A percentile compares a stretch with the other conserved stretches of the same genome.
These are phyloP conservation scores for Neofusicoccum parvum DNA, from an alignment of 2,329 filamentous ascomycete species.

Conservation along the genomic window DNA sequence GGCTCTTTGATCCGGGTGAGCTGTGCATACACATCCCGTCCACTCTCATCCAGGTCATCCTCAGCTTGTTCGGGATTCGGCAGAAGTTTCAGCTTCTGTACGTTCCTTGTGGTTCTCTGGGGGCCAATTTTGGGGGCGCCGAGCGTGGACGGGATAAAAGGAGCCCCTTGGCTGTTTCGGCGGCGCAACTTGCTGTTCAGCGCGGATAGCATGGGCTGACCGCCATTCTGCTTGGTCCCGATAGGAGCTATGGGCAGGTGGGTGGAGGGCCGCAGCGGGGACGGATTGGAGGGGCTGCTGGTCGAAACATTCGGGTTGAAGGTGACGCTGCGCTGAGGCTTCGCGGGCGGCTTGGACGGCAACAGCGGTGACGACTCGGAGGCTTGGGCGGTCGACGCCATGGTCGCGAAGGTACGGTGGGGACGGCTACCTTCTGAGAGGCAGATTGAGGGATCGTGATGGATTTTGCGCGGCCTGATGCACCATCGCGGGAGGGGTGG, in stretches of 20 bases:
- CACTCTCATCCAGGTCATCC: constrained; percentile 78
- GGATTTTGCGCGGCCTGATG: neutral
- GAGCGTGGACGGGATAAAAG: constrained; percentile 48
- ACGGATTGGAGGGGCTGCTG: constrained; percentile 43
- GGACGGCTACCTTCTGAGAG: constrained; percentile 3
- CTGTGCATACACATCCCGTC: constrained; percentile 94
- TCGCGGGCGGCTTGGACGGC: constrained; percentile 36
- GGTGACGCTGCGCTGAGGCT: constrained; percentile 67
- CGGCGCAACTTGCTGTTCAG: constrained; percentile 86
- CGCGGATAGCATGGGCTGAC: constrained; percentile 62
- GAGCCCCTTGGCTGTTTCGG: constrained; percentile 77
- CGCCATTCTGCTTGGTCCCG: constrained; percentile 30
- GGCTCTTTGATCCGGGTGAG: constrained; percentile 98
- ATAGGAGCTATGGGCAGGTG: constrained; percentile 33
- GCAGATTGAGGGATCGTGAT: neutral
- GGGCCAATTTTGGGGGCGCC: constrained; percentile 77
- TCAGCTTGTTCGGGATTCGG: constrained; percentile 84
- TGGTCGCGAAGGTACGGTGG: neutral
- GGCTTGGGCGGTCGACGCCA: constrained; percentile 9
- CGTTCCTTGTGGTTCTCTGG: constrained; percentile 91
- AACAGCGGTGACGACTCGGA: constrained; percentile 41
- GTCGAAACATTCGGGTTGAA: constrained; percentile 68
- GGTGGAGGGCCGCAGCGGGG: constrained; percentile 34
- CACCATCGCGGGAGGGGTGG: constrained; percentile 11
- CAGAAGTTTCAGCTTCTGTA: constrained; percentile 95